phyloP scores from a whole-genome alignment of 2,329 filamentous ascomycete genomes.

The Alternaria gaisen region DNA sequence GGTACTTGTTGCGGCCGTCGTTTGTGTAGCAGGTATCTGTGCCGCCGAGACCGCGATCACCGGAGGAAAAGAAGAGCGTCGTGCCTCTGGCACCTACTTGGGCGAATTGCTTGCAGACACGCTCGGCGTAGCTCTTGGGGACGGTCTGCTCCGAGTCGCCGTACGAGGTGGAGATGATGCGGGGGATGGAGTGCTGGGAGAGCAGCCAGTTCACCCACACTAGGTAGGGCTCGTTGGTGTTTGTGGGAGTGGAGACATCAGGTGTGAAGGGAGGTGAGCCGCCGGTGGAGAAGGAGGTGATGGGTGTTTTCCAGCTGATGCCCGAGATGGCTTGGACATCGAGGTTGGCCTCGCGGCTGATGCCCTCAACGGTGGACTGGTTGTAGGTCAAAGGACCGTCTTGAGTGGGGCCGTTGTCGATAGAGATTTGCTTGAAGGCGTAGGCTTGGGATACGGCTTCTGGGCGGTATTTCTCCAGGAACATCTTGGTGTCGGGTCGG shows the following conservation, averaged over 20 bases:
- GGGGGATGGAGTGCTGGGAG: constrained; percentile 64
- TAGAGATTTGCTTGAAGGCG: constrained; percentile 65
- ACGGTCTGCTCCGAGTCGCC: constrained; percentile 73
- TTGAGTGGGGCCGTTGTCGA: constrained; percentile 64
- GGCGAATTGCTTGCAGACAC: constrained; percentile 70
- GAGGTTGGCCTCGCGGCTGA: constrained; percentile 68
- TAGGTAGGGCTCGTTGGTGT: constrained; percentile 75
- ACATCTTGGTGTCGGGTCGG: constrained; percentile 65
- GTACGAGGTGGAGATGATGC: constrained; percentile 71
- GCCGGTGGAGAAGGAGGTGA: constrained; percentile 67
- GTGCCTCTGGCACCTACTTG: constrained; percentile 74
- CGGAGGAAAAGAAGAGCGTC: constrained; percentile 69
- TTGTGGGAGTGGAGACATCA: constrained; percentile 55
- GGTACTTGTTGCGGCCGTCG: constrained; percentile 64
- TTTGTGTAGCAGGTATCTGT: constrained; percentile 65
- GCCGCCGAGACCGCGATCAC: constrained; percentile 67
- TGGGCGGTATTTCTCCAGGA: constrained; percentile 64
- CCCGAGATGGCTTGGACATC: constrained; percentile 69
- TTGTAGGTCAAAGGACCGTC: constrained; percentile 52
- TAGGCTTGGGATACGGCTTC: constrained; percentile 57
- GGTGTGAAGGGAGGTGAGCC: constrained; percentile 64
- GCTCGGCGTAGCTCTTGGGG: constrained; percentile 66
- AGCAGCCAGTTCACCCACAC: constrained; percentile 69
- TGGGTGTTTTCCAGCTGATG: constrained; percentile 63
- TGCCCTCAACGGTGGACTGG: constrained; percentile 35